Conservation (phyloP, 768 basidiomycete species). For the Termitomyces sp. region DNA sequence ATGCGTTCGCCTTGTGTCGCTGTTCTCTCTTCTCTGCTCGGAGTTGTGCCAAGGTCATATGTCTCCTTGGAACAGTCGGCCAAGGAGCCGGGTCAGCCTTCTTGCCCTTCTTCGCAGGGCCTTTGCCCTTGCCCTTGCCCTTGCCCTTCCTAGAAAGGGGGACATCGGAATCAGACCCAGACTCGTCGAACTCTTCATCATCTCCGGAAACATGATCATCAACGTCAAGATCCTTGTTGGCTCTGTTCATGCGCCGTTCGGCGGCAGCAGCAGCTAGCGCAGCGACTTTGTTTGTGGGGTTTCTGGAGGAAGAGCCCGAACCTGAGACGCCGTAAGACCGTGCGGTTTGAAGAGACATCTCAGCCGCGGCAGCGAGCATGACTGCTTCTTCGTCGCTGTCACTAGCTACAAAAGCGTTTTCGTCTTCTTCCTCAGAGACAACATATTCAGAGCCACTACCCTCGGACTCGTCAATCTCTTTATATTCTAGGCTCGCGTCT, state of each 20-base stretch:
- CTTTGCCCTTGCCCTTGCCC: slow-evolving; percentile 36
- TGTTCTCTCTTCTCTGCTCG: slow-evolving; percentile 26
- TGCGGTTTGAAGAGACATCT: slow-evolving; percentile 43
- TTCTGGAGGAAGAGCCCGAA: slow-evolving; percentile 29
- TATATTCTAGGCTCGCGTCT: slow-evolving; percentile 38
- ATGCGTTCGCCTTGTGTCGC: slow-evolving; percentile 21
- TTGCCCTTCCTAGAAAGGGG: slow-evolving; percentile 22
- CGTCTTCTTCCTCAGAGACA: slow-evolving; percentile 36
- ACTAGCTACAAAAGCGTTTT: slow-evolving; percentile 27
- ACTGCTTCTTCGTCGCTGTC: slow-evolving; percentile 41
- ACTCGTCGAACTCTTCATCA: slow-evolving; percentile 17
- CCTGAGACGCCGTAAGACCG: slow-evolving; percentile 31
- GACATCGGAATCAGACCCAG: slow-evolving; percentile 27
- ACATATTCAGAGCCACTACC: slow-evolving; percentile 64
- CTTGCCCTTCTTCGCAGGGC: slow-evolving; percentile 24
- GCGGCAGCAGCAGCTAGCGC: slow-evolving; percentile 48
- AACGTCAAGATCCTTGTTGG: slow-evolving; percentile 25
- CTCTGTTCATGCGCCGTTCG: slow-evolving; percentile 45
- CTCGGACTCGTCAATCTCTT: slow-evolving; percentile 46
- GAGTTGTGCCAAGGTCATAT: slow-evolving; percentile 33
- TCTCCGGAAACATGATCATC: slow-evolving; percentile 29
- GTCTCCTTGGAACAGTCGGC: slow-evolving; percentile 15
- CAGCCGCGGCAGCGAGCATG: slow-evolving; percentile 57
- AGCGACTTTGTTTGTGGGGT: slow-evolving; percentile 38
- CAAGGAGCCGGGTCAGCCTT: slow-evolving; percentile 15